Evolutionary conservation across 2,329 filamentous ascomycete species (phyloP), one percentile per base, ranked within the genome.

Genomic region (Fusarium tricinctum): DNA sequence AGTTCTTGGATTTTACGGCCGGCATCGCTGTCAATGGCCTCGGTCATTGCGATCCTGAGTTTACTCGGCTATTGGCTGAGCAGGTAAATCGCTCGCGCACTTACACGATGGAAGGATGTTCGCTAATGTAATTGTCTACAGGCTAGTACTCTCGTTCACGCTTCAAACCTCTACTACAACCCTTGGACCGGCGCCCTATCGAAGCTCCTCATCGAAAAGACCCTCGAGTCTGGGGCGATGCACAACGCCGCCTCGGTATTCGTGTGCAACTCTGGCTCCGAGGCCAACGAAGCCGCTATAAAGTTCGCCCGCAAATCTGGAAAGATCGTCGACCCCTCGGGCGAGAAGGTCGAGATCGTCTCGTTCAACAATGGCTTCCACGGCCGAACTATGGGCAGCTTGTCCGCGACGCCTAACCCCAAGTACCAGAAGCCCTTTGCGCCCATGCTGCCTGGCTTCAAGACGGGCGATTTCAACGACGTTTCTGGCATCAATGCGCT

Each of bases 141-240:
- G 88, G 85, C 90, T 30, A 84, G 91, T 75, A 94, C 90, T 9
- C 87, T 99, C 49, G 87, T 97, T 58, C 96, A 99, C 80, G 91
- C 92, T 46, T 97, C 94, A 13, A 99, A 99, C 79, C 88, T 99
- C 20, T 99, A 98, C 86, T 92, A 97, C 81, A 99, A 98, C 81
- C 91, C 91, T 3, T 97, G 96, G 92, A 97, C 93, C 2, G 95
- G 95, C 32, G 89, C 91, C 3, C 88, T 99, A 52, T 97, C 93
- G 66, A 90, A 96, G 79, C 84, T 94, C 23, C 86, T 99, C 23
- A 88, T 99, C 33, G 87, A 95, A 73, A 90, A 91, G 79, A 99
- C 96, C 0, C 80, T 87, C 54, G 88, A 91, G 73, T 90, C 91
- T 0, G 93, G 93, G 40, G 92, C 86, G 69, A 97, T 98, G 91